Base-by-base conservation (phyloP, 768 basidiomycete species). In the Xerocomellus intermedius region DNA sequence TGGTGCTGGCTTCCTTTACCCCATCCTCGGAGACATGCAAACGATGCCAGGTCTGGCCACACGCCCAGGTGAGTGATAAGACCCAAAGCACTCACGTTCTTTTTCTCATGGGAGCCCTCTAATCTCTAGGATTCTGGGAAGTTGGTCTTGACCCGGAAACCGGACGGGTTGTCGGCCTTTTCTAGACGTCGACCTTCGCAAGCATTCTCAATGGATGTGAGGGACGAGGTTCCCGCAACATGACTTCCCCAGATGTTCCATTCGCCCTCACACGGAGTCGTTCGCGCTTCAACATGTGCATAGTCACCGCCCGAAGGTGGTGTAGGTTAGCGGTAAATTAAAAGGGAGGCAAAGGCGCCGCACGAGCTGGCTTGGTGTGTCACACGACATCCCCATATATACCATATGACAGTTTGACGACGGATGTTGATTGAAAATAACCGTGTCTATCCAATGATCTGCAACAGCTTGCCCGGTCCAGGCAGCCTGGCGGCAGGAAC, bases 31-130 rank as follows among this genome's bases (percentile, higher is more conserved):
- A 37, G 93, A 95, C 70, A 98, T 99, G 91, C 89, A 92, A 71
- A 98, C 94, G 52, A 96, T 99, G 93, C 96, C 96, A 42, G 96
- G 94, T 62, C 82, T 97, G 39, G 91, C 87, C 24, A 97, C 93
- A 55, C 85, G 94, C 56, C 94, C 94, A 70, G 91, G 89, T 85
- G 54, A 61, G 74, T 56, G 33, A 60, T 45, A 57, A 39, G 36
- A n/a, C 12, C 22, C 4, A 22, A 28, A 28, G 5, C 24, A 4
- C 48, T 54, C 39, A 35, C 52, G 24, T 35, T 30, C 32, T 21
- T 37, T 8, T 57, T 51, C 59, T 64, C 52, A 61, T 52, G 42
- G n/a, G 44, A 54, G 8, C 42, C 5, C 26, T 44, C 57, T 61
- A n/a, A 46, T 22, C 39, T 28, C 7, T 52, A 85, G 87, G 90